phyloP scores from a whole-genome alignment of 2,329 filamentous ascomycete species.

The Alternaria sp. region DNA sequence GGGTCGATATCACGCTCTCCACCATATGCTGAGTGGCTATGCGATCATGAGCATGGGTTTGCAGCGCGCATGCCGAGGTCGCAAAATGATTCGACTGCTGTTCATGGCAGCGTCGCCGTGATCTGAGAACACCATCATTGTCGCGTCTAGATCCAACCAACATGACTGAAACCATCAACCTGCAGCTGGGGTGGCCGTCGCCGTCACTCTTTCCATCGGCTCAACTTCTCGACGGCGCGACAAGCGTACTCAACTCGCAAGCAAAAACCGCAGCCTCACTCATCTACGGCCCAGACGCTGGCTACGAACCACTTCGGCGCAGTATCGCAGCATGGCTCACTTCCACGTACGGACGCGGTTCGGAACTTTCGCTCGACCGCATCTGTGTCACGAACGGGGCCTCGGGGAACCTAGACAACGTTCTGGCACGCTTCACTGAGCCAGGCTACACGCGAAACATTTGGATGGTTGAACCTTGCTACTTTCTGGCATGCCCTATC shows the following conservation, averaged over 20 bases:
- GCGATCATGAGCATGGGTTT: background rate
- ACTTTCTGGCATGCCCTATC: conserved; percentile 76
- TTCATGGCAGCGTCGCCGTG: background rate
- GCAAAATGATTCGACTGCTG: background rate
- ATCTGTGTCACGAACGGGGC: conserved; percentile 83
- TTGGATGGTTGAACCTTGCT: conserved; percentile 82
- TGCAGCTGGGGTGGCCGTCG: conserved; percentile 71
- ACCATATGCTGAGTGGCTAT: background rate
- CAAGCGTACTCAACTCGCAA: conserved; percentile 64
- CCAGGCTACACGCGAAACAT: conserved; percentile 63
- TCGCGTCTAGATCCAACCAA: background rate
- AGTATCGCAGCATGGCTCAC: conserved; percentile 72
- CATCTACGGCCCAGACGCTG: conserved; percentile 77
- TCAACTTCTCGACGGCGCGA: conserved; percentile 64
- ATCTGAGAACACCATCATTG: background rate
- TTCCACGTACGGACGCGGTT: conserved; percentile 59
- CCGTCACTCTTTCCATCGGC: conserved; percentile 66
- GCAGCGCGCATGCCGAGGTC: background rate
- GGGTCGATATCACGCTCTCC: background rate
- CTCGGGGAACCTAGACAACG: conserved; percentile 46
- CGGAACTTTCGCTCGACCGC: conserved; percentile 56
- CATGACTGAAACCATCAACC: conserved; percentile 59
- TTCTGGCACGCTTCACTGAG: background rate
- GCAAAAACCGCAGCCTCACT: conserved; percentile 65
- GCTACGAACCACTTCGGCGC: conserved; percentile 71